Conservation (phyloP, 1,284 basidiomycete species). For the Exobasidium cylindrosporum region DNA sequence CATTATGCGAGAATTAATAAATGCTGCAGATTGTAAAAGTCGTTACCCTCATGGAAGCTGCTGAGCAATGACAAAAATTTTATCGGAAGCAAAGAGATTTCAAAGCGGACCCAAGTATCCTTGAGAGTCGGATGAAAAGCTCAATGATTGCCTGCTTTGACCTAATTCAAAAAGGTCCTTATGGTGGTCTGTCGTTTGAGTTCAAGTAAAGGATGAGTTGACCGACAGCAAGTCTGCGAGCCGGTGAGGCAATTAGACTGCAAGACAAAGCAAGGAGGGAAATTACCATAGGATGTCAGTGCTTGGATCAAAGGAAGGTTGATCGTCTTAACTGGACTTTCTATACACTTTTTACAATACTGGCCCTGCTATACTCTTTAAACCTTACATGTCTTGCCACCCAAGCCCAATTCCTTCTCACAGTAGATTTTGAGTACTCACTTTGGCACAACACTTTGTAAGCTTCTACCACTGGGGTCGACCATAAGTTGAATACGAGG, state of each 20-base stretch:
- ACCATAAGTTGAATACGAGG: slow-evolving; percentile 36
- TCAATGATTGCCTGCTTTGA: too few species aligned
- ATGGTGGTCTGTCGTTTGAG: slow-evolving; percentile 46
- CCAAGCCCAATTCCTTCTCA: too few species aligned
- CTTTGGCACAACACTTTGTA: slow-evolving; percentile 33
- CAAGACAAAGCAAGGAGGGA: not conserved
- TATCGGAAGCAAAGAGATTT: too few species aligned
- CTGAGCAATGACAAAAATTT: too few species aligned
- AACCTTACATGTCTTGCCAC: too few species aligned
- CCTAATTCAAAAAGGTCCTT: slow-evolving; percentile 23
- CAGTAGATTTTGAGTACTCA: slow-evolving; percentile 2
- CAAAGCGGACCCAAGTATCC: too few species aligned
- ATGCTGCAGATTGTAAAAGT: not conserved
- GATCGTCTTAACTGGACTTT: too few species aligned
- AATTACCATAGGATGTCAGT: not conserved
- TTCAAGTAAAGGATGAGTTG: slow-evolving; percentile 46
- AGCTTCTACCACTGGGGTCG: slow-evolving; percentile 46
- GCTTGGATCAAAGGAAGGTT: too few species aligned
- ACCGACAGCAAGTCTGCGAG: slow-evolving; percentile 18
- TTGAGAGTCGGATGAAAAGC: too few species aligned
- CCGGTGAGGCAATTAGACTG: slow-evolving; percentile 7
- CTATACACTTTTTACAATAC: too few species aligned
- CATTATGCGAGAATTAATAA: not conserved
- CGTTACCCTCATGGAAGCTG: not conserved
- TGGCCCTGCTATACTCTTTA: too few species aligned